Base-by-base conservation (phyloP, 2,329 filamentous ascomycete genomes). In the Spiromastix sp. region DNA sequence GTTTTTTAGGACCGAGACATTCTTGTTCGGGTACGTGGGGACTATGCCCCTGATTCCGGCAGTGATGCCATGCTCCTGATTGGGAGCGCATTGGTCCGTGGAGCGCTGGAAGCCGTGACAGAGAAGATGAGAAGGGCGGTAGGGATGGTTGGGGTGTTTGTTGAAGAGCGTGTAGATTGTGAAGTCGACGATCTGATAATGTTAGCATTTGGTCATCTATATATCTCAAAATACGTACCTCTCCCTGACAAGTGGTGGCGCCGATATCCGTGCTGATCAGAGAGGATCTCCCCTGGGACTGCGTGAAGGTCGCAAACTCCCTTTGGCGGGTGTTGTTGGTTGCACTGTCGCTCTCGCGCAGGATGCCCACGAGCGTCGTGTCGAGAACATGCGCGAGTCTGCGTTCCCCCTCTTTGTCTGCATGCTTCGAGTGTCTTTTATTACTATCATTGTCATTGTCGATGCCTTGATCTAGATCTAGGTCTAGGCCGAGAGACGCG, bases 131-230 rank as follows among this genome's bases (percentile, higher is more conserved):
- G 74, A 71, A 2, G 81, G 79, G 49, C 71, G 73, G 32, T 65
- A 56, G 39, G 58, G 60, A 18, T 56, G 49, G 13, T 54, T 53
- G 20, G 67, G 61, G 11, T 65, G 59, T 46, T 72, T 69, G 9
- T 72, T 74, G 56, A 93, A 94, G 2, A 94, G 64, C 7, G 74
- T 68, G 75, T 81, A 86, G 27, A 95, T 74, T 18, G 74, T 72
- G 55, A 83, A 85, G 50, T 87, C 80, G 28, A 89, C 68, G 46
- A 89, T 72, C 81, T 86, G 47, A n/a, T n/a, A n/a, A n/a, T n/a
- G n/a, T n/a, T n/a, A n/a, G n/a, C 12, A 22, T 33, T 38, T 30
- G 19, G 11, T n/a, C n/a, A n/a, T n/a, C n/a, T n/a, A n/a, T n/a
- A n/a, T n/a, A n/a, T n/a, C n/a, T n/a, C n/a, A n/a, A n/a, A n/a